Evolutionary conservation across 1,139 yeast species (phyloP), one percentile per base, ranked within the genome.

Genomic region (Candida tropicalis): DNA sequence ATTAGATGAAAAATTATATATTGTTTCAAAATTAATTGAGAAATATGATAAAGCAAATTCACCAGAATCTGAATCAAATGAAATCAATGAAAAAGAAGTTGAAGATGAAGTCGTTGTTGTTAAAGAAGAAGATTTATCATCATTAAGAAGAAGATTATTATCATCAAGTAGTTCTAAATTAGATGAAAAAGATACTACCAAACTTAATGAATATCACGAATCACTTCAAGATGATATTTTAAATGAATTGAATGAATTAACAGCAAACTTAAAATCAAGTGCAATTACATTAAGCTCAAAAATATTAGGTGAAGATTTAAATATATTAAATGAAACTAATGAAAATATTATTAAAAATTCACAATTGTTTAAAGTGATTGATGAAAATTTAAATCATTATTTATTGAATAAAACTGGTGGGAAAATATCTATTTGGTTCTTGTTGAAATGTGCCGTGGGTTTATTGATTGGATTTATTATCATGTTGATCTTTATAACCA

Each of bases 151-250:
- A 36, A 48, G 72, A 35, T 53, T 67, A 24, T 54, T 66, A 10
- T 52, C 68, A 0, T 37, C 52, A 16, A 40, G 12, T 8, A 32
- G 12, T 15, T 31, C 17, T 10, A 28, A 38, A 16, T 37, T 42
- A 11, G 41, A 51, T 18, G 41, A 38, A 6, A 28, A 40, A 16
- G 44, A 47, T 25, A 31, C 45, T n/a, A 40, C 34, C 12, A 43
- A 47, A 39, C 29, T 55, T 2, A 70, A 70, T 50, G 62, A 64
- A 11, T 70, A 70, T 53, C 77, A 73, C 48, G 77, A 73, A 44
- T 63, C 69, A 3, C 51, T 73, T n/a, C 79, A 73, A 50, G 68
- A 67, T 39, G 75, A 71, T 37, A 60, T 73, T 8, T 55, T 72
- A 17, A 56, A 54, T 33, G 79, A 73, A 45, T 62, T 73, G 43